Evolutionary conservation across 345 rosid species (phyloP).

Genomic region (rapeseed (Brassica napus)): Da-Ae NC_063439.1:6559001-6559500

Average conservation of each 20-base stretch:
- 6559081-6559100: no score
- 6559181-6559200: conserved; percentile 20
- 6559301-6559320: conserved; percentile 90
- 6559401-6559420: conserved; percentile 76
- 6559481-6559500: conserved; percentile 17
- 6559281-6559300: conserved; percentile 81
- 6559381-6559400: conserved; percentile 58
- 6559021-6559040: conserved; percentile 84
- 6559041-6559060: conserved; percentile 98
- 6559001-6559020: conserved; percentile 79
- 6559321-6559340: conserved; percentile 90
- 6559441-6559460: conserved; percentile 77
- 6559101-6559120: neutral
- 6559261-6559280: conserved; percentile 87
- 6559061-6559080: conserved; percentile 60
- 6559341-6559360: conserved; percentile 80
- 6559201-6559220: neutral
- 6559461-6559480: conserved; percentile 57
- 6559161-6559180: no score
- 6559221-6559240: neutral
- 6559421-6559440: conserved; percentile 91
- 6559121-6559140: no score
- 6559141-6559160: no score
- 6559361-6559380: conserved; percentile 62
- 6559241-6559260: conserved; percentile 46